Evolutionary conservation across 805 yeast genomes (phyloP).

Genomic region (Pichia eremophila): DNA sequence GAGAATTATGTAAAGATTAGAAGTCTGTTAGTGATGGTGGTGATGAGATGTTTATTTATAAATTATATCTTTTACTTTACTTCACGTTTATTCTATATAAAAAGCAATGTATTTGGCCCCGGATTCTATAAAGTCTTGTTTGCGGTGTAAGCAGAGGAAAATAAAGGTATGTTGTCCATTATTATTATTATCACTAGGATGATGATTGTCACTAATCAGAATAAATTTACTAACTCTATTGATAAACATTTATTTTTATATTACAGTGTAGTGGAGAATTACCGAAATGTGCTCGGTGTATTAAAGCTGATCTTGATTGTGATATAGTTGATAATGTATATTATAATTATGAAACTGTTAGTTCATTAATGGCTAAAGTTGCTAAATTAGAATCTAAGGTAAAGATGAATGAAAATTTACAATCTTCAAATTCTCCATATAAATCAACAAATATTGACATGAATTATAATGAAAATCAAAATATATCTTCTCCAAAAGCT

Average conservation of each 20-base stretch:
- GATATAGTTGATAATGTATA: conserved; percentile 16
- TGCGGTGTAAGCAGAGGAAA: conserved; percentile 17
- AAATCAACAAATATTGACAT: too few relatives aligned
- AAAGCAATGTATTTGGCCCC: conserved; percentile 7
- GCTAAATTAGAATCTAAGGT: conserved; percentile 12
- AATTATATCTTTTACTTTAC: too few relatives aligned
- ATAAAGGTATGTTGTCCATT: conserved; percentile 14
- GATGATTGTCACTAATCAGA: too few relatives aligned
- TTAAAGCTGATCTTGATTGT: conserved; percentile 12
- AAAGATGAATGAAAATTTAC: neutral
- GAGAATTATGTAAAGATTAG: too few relatives aligned
- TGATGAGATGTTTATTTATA: too few relatives aligned
- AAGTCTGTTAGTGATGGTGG: too few relatives aligned
- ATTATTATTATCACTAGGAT: too few relatives aligned
- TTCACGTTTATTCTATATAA: too few relatives aligned
- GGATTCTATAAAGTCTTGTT: conserved; percentile 15
- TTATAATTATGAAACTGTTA: conserved; percentile 17
- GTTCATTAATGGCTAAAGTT: conserved; percentile 8
- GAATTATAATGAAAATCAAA: neutral
- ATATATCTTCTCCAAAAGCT: neutral
- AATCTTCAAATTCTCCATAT: neutral
- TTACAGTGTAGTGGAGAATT: conserved; percentile 19
- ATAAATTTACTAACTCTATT: neutral
- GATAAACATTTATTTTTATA: neutral
- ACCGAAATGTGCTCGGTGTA: conserved; percentile 16